phyloP scores from a whole-genome alignment of 306 rosid species.

The Fragaria ananassa region DNA sequence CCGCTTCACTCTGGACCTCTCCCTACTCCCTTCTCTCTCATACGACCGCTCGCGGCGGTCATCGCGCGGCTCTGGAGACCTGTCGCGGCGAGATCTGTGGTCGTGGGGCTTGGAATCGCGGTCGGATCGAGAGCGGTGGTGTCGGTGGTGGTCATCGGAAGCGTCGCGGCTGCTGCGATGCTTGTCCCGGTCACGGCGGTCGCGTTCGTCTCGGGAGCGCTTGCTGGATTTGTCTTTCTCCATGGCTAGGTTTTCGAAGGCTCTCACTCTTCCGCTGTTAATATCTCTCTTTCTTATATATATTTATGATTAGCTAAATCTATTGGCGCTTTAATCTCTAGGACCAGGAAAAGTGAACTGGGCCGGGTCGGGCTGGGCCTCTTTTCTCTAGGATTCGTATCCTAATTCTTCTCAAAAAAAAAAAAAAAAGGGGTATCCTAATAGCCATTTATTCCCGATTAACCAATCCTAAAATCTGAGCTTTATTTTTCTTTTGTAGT shows the following conservation, averaged over 20 bases:
- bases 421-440: too few species aligned
- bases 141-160: conserved; percentile 41
- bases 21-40: conserved; percentile 54
- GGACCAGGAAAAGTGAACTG: too few species aligned
- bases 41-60: conserved; percentile 46
- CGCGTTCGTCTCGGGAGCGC: conserved; percentile 30
- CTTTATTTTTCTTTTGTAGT: too few species aligned
- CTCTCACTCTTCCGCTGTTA: neutral
- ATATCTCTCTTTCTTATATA: too few species aligned
- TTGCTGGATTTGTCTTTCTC: conserved; percentile 60
- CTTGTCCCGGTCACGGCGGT: conserved; percentile 17
- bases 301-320: too few species aligned
- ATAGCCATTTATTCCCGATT: too few species aligned
- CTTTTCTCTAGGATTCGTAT: too few species aligned
- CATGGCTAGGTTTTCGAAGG: conserved; percentile 56
- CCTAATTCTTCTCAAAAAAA: too few species aligned
- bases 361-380: too few species aligned
- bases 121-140: conserved; percentile 53
- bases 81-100: conserved; percentile 46
- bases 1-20: conserved; percentile 35
- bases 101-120: conserved; percentile 42
- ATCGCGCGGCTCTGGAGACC: conserved; percentile 18
- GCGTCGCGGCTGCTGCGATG: conserved; percentile 31
- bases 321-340: too few species aligned
- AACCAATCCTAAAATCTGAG: too few species aligned